Base-by-base conservation (phyloP, 306 rosid genomes). In the Betula pendula region DNA sequence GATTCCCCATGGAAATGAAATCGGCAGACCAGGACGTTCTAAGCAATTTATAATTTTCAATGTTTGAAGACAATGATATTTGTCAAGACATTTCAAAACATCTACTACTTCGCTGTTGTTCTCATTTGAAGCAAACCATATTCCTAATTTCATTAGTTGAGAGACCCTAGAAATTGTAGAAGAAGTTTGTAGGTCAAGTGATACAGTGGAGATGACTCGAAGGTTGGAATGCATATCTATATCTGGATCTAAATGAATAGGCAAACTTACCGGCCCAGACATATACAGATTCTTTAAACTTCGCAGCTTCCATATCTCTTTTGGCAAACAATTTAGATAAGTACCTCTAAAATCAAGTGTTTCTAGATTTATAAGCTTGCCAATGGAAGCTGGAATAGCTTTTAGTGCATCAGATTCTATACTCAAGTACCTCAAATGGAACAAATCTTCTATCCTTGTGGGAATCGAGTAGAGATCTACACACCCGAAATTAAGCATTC, bases 381-480 rank as follows among this genome's bases (percentile, higher is more conserved):
- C 1, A 25, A 49, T 27, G 1, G 38, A 16, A 27, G 1, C 29
- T 9, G 19, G 11, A 16, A 49, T 17, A 19, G 0, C 16, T 2
- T 12, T 24, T 9, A 55, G 31, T 6, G 10, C 4, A 3, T 17
- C 12, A 4, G 5, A 5, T 0, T 24, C 13, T 3, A 24, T 1
- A 16, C 55, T 6, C 10, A 73, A 2, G 44, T 74, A 74, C 56
- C 77, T 58, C 25, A 74, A 38, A 59, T 58, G 44, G 2, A 25
- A 24, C 6, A 58, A 44, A 1, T 24, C 4, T 14, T 7, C 0
- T 55, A 55, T 73, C 2, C 0, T 1, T 4, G 8, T 20, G 4
- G 44, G 62, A 49, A 49, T 2, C 0, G 4, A 3, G 31, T 10
- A 4, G 1, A 8, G 1, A 5, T 0, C 0, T 0, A 22, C 22